Percentiles rank a stretch among this genome's conserved stretches.
phyloP scores from a whole-genome alignment of 1,139 yeast species.

The Zygosaccharomyces sapae region DNA sequence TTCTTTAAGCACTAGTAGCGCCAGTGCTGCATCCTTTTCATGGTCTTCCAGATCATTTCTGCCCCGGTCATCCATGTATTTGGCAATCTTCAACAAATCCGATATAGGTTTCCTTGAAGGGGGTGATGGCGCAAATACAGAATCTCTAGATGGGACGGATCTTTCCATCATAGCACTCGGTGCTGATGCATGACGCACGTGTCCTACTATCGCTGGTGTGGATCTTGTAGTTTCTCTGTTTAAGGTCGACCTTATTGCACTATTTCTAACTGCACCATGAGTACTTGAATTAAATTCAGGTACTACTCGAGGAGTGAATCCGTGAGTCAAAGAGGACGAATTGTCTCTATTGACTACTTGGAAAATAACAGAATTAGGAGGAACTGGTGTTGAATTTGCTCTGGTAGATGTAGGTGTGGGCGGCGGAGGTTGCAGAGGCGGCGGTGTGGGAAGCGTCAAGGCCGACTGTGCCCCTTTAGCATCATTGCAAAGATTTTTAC shows the following conservation, averaged over 20 bases:
- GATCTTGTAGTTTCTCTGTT: background rate
- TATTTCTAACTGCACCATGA: conserved; percentile 7
- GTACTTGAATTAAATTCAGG: conserved; percentile 8
- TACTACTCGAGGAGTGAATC: conserved; percentile 9
- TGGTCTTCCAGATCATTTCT: conserved; percentile 3
- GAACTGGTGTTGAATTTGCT: conserved; percentile 5
- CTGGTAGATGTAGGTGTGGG: conserved; percentile 10
- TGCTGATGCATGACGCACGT: conserved; percentile 2
- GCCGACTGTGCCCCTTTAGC: background rate
- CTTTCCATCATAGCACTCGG: background rate
- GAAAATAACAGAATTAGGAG: background rate
- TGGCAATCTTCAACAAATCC: conserved; percentile 6
- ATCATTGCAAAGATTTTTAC: background rate
- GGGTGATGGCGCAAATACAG: background rate
- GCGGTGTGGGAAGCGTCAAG: background rate
- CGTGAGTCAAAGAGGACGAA: background rate
- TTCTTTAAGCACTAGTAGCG: conserved; percentile 10
- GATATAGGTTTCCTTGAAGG: conserved; percentile 5
- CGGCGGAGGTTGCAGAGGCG: conserved; percentile 6
- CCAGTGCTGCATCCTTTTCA: conserved; percentile 13
- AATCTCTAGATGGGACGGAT: background rate
- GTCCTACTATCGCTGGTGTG: background rate
- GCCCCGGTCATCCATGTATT: background rate
- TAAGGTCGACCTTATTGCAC: conserved; percentile 12
- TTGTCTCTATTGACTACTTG: background rate